phyloP scores from a whole-genome alignment of 371 early-diverging fungal genomes.

The Paraphysoderma sedebokerense region DNA sequence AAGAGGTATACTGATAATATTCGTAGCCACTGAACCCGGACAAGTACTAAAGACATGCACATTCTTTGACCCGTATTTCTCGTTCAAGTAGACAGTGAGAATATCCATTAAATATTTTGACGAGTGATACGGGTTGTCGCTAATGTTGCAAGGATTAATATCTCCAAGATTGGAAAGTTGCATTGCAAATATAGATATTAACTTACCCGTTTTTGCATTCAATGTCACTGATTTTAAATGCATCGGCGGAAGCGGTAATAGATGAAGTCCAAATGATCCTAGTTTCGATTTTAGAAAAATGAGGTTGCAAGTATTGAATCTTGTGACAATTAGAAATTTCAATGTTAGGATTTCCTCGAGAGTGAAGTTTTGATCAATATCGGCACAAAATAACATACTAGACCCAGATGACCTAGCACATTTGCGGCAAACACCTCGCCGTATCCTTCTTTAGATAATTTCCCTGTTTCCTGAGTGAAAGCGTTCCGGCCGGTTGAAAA shows the following conservation, averaged over 20 bases:
- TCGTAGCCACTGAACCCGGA: background rate
- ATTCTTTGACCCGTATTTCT: slow-evolving; percentile 7
- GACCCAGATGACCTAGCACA: slow-evolving; percentile 77
- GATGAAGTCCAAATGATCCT: slow-evolving; percentile 76
- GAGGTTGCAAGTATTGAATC: slow-evolving; percentile 35
- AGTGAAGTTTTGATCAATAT: background rate
- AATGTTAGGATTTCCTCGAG: background rate
- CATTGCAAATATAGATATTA: background rate
- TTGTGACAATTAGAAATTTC: slow-evolving; percentile 3
- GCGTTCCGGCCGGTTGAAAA: slow-evolving; percentile 42
- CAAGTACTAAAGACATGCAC: background rate
- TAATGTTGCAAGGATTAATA: no score
- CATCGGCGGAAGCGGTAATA: slow-evolving; percentile 26
- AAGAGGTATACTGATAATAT: background rate
- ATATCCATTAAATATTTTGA: slow-evolving; percentile 58
- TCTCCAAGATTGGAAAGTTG: background rate
- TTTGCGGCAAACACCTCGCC: slow-evolving; percentile 66
- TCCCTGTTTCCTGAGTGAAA: slow-evolving; percentile 37
- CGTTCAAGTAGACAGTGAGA: slow-evolving; percentile 30
- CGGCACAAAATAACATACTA: slow-evolving; percentile 49
- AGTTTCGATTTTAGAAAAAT: slow-evolving; percentile 28
- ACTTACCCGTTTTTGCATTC: slow-evolving; percentile 41
- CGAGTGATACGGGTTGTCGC: slow-evolving; percentile 49
- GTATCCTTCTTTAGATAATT: slow-evolving; percentile 43
- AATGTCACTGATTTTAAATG: slow-evolving; percentile 42